Percentiles rank a stretch among this genome's conserved stretches.
Evolutionary conservation across 495 filamentous ascomycete species (phyloP).

Genomic region (Poronia punctata): DNA sequence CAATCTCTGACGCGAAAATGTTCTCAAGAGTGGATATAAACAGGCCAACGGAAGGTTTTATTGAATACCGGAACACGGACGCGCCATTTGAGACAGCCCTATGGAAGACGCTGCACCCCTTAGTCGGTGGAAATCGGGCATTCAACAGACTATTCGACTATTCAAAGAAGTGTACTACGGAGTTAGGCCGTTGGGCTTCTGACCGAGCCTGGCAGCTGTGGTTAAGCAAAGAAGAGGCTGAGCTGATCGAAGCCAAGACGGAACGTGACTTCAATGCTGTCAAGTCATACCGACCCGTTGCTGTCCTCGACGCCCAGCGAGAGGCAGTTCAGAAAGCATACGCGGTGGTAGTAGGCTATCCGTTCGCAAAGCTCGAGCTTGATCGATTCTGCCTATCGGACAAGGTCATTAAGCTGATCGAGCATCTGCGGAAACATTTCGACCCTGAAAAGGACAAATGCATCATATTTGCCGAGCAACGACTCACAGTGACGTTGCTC

Average conservation of each 20-base stretch:
- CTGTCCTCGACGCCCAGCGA: slow-evolving; percentile 34
- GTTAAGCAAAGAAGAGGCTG: slow-evolving; percentile 57
- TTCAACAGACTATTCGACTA: slow-evolving; percentile 56
- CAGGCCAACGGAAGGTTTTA: slow-evolving; percentile 27
- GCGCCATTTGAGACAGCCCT: slow-evolving; percentile 57
- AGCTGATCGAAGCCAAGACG: slow-evolving; percentile 53
- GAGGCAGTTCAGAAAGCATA: slow-evolving; percentile 51
- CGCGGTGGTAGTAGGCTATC: slow-evolving; percentile 45
- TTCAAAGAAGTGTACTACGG: slow-evolving; percentile 50
- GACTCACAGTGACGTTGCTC: slow-evolving; percentile 71
- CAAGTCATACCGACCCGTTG: slow-evolving; percentile 24
- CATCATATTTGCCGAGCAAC: slow-evolving; percentile 78
- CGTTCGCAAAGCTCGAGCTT: slow-evolving; percentile 37
- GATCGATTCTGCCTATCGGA: slow-evolving; percentile 49
- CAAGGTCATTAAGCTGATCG: slow-evolving; percentile 62
- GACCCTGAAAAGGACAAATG: slow-evolving; percentile 48
- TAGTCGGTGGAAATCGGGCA: slow-evolving; percentile 49
- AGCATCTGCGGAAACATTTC: slow-evolving; percentile 54
- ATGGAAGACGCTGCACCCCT: slow-evolving; percentile 45
- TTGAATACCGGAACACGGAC: slow-evolving; percentile 48
- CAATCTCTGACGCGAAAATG: slow-evolving; percentile 58
- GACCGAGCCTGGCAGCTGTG: slow-evolving; percentile 72
- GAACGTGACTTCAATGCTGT: slow-evolving; percentile 34
- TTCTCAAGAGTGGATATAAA: slow-evolving; percentile 44
- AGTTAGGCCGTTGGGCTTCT: slow-evolving; percentile 82